Base-by-base conservation (phyloP, 192 early-diverging fungal species). In the Spizellomyces sp. region DNA sequence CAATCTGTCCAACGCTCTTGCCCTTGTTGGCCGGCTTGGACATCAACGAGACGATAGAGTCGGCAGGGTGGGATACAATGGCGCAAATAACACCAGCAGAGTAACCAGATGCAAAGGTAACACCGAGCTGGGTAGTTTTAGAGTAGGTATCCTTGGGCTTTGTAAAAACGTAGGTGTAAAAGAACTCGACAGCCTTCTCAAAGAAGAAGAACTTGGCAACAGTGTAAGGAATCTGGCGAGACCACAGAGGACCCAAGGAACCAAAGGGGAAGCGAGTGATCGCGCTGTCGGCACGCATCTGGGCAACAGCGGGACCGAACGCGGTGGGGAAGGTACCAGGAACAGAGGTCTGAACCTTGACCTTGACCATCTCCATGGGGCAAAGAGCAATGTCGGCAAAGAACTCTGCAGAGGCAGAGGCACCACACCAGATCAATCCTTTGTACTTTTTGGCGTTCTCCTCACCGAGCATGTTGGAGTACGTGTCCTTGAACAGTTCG, bases 31-130 rank as follows among this genome's bases (percentile, higher is more conserved):
- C 78, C 36, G 77, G 66, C 67, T 81, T 81, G 62, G 70, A 65
- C 71, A 81, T 69, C 36, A 79, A 74, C 6, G 80, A 81, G 67
- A 81, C 80, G 50, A 96, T 76, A 2, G 92, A 90, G 76, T 96
- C 94, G 44, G 94, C 94, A 8, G 94, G 94, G 80, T 96, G 94
- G 55, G 91, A 93, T 50, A 96, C 90, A 71, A 95, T 86, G 63
- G 94, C 94, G 82, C 90, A 91, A 67, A 92, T 87, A 65, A 96
- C 83, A 85, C 94, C 94, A 41, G 92, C 92, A 79, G 90, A 87
- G 83, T 94, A 94, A 62, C 94, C 94, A 73, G 90, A 94, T 6
- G 86, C 86, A 66, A 93, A 91, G 69, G 91, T 89, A 57, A 94
- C 88, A 62, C 88, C 89, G 66, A 91, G 83, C 84, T 91, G 90